Conservation (phyloP, 495 filamentous ascomycete species). For the Endocarpon pusillum region DNA sequence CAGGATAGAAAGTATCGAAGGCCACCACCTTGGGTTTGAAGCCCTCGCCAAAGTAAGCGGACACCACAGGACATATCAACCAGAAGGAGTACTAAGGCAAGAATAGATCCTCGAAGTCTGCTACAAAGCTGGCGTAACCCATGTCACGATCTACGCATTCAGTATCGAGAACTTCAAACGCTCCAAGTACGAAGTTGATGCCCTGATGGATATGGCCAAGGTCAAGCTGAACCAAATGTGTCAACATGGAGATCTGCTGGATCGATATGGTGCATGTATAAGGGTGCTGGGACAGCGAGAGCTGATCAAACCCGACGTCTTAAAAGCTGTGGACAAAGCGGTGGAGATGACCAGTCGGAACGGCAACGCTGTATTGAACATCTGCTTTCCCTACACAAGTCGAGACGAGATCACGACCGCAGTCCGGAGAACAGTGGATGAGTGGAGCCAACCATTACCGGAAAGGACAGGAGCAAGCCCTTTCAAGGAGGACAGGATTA, state of each 20-base stretch:
- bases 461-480: conserved; percentile 30
- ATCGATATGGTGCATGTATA: conserved; percentile 80
- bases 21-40: conserved; percentile 93
- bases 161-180: conserved; percentile 98
- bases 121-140: conserved; percentile 85
- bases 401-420: conserved; percentile 92
- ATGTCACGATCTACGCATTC: conserved; percentile 95
- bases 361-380: conserved; percentile 68
- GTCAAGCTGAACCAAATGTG: conserved; percentile 78
- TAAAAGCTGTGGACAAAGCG: conserved; percentile 71
- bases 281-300: conserved; percentile 68
- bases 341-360: conserved; percentile 71
- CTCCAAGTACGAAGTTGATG: conserved; percentile 94
- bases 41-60: conserved; percentile 58
- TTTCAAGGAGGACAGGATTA: conserved; percentile 76
- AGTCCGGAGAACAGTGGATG: conserved; percentile 66
- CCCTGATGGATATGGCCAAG: conserved; percentile 94
- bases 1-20: conserved; percentile 90
- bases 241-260: conserved; percentile 83
- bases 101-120: conserved; percentile 82
- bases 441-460: conserved; percentile 54
- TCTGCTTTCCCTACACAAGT: conserved; percentile 95
- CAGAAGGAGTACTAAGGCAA: no score
- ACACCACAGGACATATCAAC: neutral
- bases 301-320: conserved; percentile 66